Evolutionary conservation across 306 rosid genomes (phyloP).

Genomic region (Vigna nakashimae): DNA sequence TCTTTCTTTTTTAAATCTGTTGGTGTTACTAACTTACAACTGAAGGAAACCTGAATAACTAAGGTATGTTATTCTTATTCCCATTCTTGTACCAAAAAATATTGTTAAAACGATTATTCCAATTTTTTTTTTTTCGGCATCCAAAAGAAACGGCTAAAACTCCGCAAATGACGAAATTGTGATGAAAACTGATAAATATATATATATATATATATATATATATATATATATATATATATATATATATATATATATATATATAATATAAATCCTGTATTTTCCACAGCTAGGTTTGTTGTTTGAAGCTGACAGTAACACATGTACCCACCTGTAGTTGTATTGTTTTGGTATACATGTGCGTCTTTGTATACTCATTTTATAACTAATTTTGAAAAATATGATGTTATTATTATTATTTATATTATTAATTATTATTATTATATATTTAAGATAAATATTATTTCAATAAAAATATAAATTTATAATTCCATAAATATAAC

Average conservation of each 20-base stretch:
- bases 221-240: too few species aligned
- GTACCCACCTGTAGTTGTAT: constrained; percentile 41
- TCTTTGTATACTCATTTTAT: background rate
- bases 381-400: too few species aligned
- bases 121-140: too few species aligned
- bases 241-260: too few species aligned
- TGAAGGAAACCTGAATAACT: background rate
- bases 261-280: background rate
- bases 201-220: too few species aligned
- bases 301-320: constrained; percentile 49
- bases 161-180: background rate
- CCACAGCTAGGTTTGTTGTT: constrained; percentile 18
- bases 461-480: too few species aligned
- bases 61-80: background rate
- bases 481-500: too few species aligned
- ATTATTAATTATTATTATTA: too few species aligned
- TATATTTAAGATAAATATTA: too few species aligned
- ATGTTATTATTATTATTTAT: too few species aligned
- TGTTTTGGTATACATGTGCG: constrained; percentile 16
- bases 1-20: too few species aligned
- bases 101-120: background rate
- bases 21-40: too few species aligned
- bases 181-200: background rate
- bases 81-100: background rate
- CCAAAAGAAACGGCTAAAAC: background rate